These are phyloP conservation scores for Populus davidiana DNA, from an alignment of 345 rosid species.

Conservation along the genomic window DNA sequence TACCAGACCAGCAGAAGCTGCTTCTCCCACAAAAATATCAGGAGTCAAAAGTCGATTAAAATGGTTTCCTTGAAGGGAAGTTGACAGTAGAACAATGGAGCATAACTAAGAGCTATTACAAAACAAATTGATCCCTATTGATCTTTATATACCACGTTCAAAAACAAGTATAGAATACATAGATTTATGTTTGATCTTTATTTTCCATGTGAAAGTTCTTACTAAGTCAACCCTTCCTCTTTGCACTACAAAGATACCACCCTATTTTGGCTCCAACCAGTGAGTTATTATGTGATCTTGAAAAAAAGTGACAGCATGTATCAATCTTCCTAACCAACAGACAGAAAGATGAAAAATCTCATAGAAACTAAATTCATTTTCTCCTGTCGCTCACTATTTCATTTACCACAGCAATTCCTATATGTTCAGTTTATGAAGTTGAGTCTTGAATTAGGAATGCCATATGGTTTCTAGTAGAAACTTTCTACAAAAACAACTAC, in stretches of 20 bases:
- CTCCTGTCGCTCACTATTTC: neutral
- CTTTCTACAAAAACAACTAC: no score
- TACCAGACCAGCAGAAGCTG: constrained; percentile 82
- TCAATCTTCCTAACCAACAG: neutral
- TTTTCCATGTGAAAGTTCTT: no score
- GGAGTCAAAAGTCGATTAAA: neutral
- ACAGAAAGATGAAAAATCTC: neutral
- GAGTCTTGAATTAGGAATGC: neutral
- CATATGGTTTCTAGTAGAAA: no score
- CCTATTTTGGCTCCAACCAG: neutral
- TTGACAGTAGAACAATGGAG: neutral
- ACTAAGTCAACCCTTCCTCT: neutral
- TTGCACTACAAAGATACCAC: neutral
- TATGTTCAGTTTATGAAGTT: neutral
- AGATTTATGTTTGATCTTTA: neutral
- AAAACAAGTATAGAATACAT: neutral
- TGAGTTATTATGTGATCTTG: neutral
- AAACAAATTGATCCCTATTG: neutral
- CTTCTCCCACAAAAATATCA: constrained; percentile 9
- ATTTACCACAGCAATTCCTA: neutral
- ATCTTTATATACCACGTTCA: neutral
- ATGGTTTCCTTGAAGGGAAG: neutral
- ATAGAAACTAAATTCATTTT: neutral
- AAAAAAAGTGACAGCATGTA: neutral
- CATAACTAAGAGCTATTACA: neutral